phyloP scores from a whole-genome alignment of 495 filamentous ascomycete species.

The Podospora fimiseda region DNA sequence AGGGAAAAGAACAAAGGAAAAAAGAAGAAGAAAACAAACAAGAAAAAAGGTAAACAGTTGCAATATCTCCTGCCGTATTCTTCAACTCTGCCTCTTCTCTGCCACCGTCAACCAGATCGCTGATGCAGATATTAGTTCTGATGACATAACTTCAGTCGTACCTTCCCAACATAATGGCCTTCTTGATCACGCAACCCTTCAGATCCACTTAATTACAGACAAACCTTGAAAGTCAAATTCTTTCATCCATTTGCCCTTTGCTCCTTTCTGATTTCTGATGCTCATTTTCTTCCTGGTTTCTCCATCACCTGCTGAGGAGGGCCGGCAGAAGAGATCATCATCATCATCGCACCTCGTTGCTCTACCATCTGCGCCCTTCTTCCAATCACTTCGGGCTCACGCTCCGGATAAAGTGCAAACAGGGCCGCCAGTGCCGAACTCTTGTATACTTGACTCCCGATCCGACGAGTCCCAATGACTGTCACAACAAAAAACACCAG shows the following conservation, averaged over 20 bases:
- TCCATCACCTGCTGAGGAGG: not conserved
- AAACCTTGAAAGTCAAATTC: not conserved
- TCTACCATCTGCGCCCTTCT: not conserved
- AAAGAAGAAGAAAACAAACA: too few relatives aligned
- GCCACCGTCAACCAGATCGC: too few relatives aligned
- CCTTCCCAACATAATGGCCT: too few relatives aligned
- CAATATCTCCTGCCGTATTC: too few relatives aligned
- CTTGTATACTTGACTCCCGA: slow-evolving; percentile 6
- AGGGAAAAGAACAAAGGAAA: too few relatives aligned
- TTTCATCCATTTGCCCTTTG: not conserved
- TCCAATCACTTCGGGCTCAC: not conserved
- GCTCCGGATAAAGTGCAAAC: slow-evolving; percentile 1
- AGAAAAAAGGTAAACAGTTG: too few relatives aligned
- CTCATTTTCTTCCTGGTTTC: too few relatives aligned
- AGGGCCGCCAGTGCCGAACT: slow-evolving; percentile 9
- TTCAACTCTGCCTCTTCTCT: too few relatives aligned
- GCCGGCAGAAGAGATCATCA: not conserved
- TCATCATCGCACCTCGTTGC: not conserved
- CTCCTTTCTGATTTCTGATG: not conserved
- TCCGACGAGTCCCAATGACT: slow-evolving; percentile 3
- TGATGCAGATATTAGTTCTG: too few relatives aligned
- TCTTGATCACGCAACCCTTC: too few relatives aligned
- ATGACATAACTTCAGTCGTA: too few relatives aligned
- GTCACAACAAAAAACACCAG: slow-evolving; percentile 6
- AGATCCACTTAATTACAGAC: too few relatives aligned